These are phyloP conservation scores for Ceratobasidium sp. DNA, from an alignment of 1,284 basidiomycete genomes.

Conservation along the genomic window DNA sequence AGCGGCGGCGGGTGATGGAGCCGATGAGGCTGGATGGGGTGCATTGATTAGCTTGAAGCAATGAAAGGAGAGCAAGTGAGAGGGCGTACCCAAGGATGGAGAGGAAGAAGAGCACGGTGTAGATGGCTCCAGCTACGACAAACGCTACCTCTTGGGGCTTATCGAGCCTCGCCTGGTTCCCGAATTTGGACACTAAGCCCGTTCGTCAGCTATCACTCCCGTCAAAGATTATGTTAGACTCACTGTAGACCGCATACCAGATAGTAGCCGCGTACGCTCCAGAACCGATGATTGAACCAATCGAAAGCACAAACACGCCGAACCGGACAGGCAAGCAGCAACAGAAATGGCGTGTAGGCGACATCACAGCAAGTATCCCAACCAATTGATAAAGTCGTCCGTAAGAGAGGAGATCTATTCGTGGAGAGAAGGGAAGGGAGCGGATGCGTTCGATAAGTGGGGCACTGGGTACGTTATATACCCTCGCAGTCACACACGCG, in stretches of 20 bases:
- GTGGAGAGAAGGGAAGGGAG: no score
- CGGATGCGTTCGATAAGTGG: no score
- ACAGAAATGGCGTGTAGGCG: constrained; percentile 61
- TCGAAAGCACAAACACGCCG: constrained; percentile 69
- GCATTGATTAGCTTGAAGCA: background rate
- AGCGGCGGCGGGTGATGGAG: constrained; percentile 70
- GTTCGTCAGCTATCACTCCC: background rate
- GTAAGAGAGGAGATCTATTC: no score
- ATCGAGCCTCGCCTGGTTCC: constrained; percentile 23
- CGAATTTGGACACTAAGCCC: constrained; percentile 1
- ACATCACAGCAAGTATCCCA: no score
- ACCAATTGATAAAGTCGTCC: no score
- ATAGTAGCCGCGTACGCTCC: constrained; percentile 50
- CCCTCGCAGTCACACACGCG: no score
- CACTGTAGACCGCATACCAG: constrained; percentile 46
- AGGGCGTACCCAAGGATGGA: constrained; percentile 41
- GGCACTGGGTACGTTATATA: no score
- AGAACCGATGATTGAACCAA: constrained; percentile 69
- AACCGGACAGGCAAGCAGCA: constrained; percentile 74
- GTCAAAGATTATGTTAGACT: constrained; percentile 23
- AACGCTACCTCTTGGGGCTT: constrained; percentile 45
- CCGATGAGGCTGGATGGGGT: constrained; percentile 74
- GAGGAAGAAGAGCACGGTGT: constrained; percentile 38
- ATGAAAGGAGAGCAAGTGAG: constrained; percentile 21
- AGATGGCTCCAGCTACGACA: constrained; percentile 38